phyloP scores from a whole-genome alignment of 176 grass and related monocot genomes.

The Oryza punctata region DNA sequence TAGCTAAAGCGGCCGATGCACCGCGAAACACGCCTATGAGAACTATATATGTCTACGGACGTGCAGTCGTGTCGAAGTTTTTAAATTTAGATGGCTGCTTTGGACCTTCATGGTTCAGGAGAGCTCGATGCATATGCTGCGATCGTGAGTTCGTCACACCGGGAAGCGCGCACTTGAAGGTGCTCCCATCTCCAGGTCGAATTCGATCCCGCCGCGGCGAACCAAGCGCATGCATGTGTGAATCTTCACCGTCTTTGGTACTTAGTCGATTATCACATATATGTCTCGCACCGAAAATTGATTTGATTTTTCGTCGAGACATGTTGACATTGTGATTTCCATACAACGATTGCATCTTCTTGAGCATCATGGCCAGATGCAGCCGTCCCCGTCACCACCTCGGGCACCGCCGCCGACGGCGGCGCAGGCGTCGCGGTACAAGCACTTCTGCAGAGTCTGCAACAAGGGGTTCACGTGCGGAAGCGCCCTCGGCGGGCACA shows the following conservation, averaged over 20 bases:
- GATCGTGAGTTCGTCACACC: background rate
- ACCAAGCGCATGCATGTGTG: slow-evolving; percentile 6
- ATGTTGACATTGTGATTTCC: background rate
- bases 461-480: slow-evolving; percentile 83
- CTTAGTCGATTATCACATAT: background rate
- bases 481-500: slow-evolving; percentile 88
- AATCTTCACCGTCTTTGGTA: slow-evolving; percentile 34
- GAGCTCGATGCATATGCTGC: background rate
- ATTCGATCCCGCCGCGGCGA: background rate
- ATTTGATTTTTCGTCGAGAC: slow-evolving; percentile 1
- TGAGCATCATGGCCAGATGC: slow-evolving; percentile 48
- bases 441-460: slow-evolving; percentile 84
- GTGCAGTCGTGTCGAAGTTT: background rate
- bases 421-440: slow-evolving; percentile 46
- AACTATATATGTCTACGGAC: slow-evolving; percentile 22
- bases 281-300: background rate
- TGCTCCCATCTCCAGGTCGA: background rate
- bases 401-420: background rate
- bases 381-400: slow-evolving; percentile 37
- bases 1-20: background rate
- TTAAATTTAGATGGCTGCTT: background rate
- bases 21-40: background rate
- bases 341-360: slow-evolving; percentile 8
- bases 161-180: too few species aligned
- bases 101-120: background rate